Percentiles rank a stretch among this genome's conserved stretches.
Evolutionary conservation across 305 asterid species (phyloP).

Genomic region (Euphrasia arctica): DNA sequence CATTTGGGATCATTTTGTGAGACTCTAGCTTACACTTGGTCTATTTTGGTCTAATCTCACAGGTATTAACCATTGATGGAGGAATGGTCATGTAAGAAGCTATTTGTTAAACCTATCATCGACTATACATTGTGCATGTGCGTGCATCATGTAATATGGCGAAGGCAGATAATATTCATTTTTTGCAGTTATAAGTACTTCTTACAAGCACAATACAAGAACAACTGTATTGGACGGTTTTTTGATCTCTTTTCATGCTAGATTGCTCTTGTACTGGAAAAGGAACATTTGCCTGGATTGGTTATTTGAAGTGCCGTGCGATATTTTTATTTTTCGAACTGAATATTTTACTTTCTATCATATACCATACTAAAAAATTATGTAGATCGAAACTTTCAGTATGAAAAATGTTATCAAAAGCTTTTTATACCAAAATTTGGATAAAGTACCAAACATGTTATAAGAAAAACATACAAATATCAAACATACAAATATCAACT

Average conservation of each 20-base stretch:
- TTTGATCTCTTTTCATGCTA: slow-evolving; percentile 78
- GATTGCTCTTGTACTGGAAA: slow-evolving; percentile 84
- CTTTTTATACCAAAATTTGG: too few relatives aligned
- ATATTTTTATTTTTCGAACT: too few relatives aligned
- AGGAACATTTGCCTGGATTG: slow-evolving; percentile 31
- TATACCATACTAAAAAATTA: too few relatives aligned
- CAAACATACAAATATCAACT: too few relatives aligned
- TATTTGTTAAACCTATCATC: neutral
- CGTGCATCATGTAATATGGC: neutral
- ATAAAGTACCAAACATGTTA: too few relatives aligned
- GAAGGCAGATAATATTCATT: neutral
- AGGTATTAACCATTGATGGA: slow-evolving; percentile 2
- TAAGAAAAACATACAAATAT: too few relatives aligned
- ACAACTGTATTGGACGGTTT: slow-evolving; percentile 81
- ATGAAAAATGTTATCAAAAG: too few relatives aligned
- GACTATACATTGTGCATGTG: neutral
- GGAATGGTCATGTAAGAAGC: neutral
- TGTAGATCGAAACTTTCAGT: too few relatives aligned
- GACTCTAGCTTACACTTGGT: too few relatives aligned
- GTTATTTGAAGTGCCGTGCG: too few relatives aligned
- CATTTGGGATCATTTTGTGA: neutral
- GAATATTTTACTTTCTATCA: too few relatives aligned
- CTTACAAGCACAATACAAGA: too few relatives aligned
- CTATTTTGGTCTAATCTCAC: neutral
- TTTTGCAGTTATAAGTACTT: neutral